phyloP scores from a whole-genome alignment of 805 yeast genomes.

The Saturnispora ahearnii region DNA sequence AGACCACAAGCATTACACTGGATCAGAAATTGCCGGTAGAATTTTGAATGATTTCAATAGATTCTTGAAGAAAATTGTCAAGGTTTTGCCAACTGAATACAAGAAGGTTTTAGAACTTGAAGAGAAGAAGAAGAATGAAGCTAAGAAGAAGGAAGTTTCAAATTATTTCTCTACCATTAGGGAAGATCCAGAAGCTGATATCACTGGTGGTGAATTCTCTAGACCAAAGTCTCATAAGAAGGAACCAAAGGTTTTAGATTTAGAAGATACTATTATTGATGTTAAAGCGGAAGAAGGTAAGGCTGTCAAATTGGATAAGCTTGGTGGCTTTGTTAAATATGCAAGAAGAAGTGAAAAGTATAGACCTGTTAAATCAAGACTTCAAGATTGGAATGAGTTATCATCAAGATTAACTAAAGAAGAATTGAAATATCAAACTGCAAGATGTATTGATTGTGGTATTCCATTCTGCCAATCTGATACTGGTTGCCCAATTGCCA shows the following conservation, averaged over 20 bases:
- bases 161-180: constrained; percentile 59
- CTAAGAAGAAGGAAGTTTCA: constrained; percentile 56
- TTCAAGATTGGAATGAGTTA: constrained; percentile 89
- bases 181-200: constrained; percentile 79
- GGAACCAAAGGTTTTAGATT: constrained; percentile 83
- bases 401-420: constrained; percentile 72
- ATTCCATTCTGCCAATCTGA: constrained; percentile 98
- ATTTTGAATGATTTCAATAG: constrained; percentile 83
- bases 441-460: constrained; percentile 99
- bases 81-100: constrained; percentile 88
- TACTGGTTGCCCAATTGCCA: constrained; percentile 96
- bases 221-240: constrained; percentile 37
- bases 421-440: constrained; percentile 85
- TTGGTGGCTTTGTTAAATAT: constrained; percentile 90
- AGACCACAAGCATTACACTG: constrained; percentile 92
- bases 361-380: constrained; percentile 66
- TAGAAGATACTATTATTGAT: constrained; percentile 83
- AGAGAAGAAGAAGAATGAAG: constrained; percentile 52
- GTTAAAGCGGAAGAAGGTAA: constrained; percentile 55
- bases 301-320: constrained; percentile 60
- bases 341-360: constrained; percentile 81
- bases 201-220: constrained; percentile 79
- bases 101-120: constrained; percentile 80
- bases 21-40: constrained; percentile 80
- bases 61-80: constrained; percentile 79